These are phyloP conservation scores for Rhizopogon vinicolor DNA, from an alignment of 768 basidiomycete genomes.

Conservation along the genomic window DNA sequence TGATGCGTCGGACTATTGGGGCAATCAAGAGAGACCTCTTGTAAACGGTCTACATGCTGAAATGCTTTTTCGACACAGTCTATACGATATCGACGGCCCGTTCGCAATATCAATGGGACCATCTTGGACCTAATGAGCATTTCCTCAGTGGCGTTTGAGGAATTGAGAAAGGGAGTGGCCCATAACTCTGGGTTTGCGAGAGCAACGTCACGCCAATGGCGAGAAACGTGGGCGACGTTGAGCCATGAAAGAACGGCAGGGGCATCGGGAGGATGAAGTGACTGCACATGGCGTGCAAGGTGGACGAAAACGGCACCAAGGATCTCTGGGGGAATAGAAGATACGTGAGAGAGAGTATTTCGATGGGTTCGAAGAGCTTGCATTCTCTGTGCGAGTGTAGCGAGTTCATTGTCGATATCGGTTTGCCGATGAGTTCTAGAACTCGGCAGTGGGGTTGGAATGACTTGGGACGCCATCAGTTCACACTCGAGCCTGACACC, in stretches of 20 bases:
- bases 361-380: conserved; percentile 3
- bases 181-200: conserved; percentile 35
- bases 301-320: neutral
- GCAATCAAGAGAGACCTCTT: conserved; percentile 24
- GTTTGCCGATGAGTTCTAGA: neutral
- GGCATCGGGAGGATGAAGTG: no score
- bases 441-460: neutral
- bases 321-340: conserved; percentile 6
- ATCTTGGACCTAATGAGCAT: conserved; percentile 43
- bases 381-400: neutral
- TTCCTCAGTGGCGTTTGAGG: conserved; percentile 34
- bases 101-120: conserved; percentile 21
- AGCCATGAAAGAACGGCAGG: neutral
- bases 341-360: conserved; percentile 3
- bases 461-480: neutral
- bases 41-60: conserved; percentile 29
- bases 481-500: no score
- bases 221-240: conserved; percentile 2
- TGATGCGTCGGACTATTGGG: conserved; percentile 15
- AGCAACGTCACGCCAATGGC: conserved; percentile 37
- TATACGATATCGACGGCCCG: conserved; percentile 24
- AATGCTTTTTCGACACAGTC: conserved; percentile 26
- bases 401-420: conserved; percentile 3
- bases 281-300: neutral
- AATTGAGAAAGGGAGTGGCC: conserved; percentile 30